Conservation (phyloP, 805 yeast species). For the Tetrapisispora arboricola region DNA sequence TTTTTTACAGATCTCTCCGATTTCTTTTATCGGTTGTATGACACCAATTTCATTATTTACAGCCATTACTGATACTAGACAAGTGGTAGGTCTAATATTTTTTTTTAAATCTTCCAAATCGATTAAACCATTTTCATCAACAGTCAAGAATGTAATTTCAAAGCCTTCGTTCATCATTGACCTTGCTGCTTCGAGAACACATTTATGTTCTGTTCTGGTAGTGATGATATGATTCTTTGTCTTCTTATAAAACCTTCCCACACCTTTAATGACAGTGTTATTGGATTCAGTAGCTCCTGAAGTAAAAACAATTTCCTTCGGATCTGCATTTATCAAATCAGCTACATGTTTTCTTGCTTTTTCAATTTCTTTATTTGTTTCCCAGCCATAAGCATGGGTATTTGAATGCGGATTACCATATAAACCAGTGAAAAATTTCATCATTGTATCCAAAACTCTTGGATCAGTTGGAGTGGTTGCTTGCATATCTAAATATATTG, state of each 20-base stretch:
- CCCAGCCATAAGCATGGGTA: slow-evolving; percentile 98
- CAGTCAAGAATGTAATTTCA: slow-evolving; percentile 89
- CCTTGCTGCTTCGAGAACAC: slow-evolving; percentile 95
- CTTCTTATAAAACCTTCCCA: slow-evolving; percentile 82
- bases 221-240: slow-evolving; percentile 92
- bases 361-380: slow-evolving; percentile 87
- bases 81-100: slow-evolving; percentile 84
- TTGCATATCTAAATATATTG: slow-evolving; percentile 93
- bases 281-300: slow-evolving; percentile 97
- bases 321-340: slow-evolving; percentile 77
- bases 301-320: slow-evolving; percentile 93
- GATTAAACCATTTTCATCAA: slow-evolving; percentile 68
- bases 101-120: slow-evolving; percentile 66
- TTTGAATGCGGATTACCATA: slow-evolving; percentile 98
- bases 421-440: slow-evolving; percentile 77
- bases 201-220: slow-evolving; percentile 94
- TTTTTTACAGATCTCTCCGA: slow-evolving; percentile 76
- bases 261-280: slow-evolving; percentile 92
- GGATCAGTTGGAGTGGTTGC: slow-evolving; percentile 99
- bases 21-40: slow-evolving; percentile 89
- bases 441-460: slow-evolving; percentile 82
- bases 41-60: slow-evolving; percentile 98
- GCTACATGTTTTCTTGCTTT: slow-evolving; percentile 78
- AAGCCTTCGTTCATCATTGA: slow-evolving; percentile 94
- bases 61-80: slow-evolving; percentile 87